A percentile compares a stretch with the other conserved stretches of the same genome.
Evolutionary conservation across 768 basidiomycete species (phyloP).

Genomic region (Trametes coccinea): DNA sequence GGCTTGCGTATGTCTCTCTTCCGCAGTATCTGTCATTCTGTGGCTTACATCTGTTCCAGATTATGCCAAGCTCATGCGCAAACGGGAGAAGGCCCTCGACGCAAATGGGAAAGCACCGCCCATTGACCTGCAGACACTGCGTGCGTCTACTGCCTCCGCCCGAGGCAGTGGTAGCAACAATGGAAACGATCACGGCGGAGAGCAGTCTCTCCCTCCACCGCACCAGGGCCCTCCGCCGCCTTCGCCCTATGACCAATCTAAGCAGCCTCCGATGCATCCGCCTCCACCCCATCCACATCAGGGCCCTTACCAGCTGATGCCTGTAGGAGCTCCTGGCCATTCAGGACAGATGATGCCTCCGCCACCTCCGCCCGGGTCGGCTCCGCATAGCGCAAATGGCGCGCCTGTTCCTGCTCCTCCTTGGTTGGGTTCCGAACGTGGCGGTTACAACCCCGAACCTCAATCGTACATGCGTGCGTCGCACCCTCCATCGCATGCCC

Average conservation of each 20-base stretch:
- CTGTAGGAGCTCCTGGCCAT: slow-evolving; percentile 11
- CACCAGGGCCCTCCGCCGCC: slow-evolving; percentile 11
- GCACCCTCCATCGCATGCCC: slow-evolving; percentile 41
- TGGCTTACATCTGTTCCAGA: slow-evolving; percentile 42
- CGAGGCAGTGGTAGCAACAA: slow-evolving; percentile 19
- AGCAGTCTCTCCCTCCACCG: slow-evolving; percentile 15
- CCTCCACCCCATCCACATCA: slow-evolving; percentile 17
- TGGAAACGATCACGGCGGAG: slow-evolving; percentile 13
- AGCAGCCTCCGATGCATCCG: slow-evolving; percentile 20
- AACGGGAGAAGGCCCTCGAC: slow-evolving; percentile 61
- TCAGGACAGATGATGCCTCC: slow-evolving; percentile 27
- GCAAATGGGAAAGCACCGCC: slow-evolving; percentile 53
- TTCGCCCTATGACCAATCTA: slow-evolving; percentile 22
- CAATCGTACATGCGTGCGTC: slow-evolving; percentile 52
- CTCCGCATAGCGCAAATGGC: slow-evolving; percentile 21
- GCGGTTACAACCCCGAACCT: slow-evolving; percentile 31
- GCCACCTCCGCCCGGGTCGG: slow-evolving; percentile 18
- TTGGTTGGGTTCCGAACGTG: slow-evolving; percentile 23
- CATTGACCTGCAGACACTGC: slow-evolving; percentile 76
- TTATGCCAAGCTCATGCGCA: slow-evolving; percentile 82
- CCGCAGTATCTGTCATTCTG: slow-evolving; percentile 11
- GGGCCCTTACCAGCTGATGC: slow-evolving; percentile 27
- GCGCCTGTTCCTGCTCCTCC: slow-evolving; percentile 26
- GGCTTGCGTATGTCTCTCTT: slow-evolving; percentile 65
- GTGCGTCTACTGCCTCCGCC: slow-evolving; percentile 50